Base-by-base conservation (phyloP, 768 basidiomycete species). In the Gautieria morchelliformis region DNA sequence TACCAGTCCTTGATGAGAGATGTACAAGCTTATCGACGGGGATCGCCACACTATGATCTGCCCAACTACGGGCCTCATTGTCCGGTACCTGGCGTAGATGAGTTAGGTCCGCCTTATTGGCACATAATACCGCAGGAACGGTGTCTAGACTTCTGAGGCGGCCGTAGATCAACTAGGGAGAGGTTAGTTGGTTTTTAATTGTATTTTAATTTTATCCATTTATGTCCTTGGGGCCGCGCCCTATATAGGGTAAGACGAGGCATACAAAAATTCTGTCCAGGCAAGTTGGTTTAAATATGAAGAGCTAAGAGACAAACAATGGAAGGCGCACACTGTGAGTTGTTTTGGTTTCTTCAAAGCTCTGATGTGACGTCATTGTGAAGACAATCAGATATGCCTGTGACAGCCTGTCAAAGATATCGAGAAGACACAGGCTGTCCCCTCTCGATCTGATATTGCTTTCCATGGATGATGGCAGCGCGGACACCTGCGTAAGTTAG, bases 331-430 rank as follows among this genome's bases (percentile, higher is more conserved):
- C 53, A 15, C 45, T 12, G 33, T 56, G 48, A 30, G 48, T 56
- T 7, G 37, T 9, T 12, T 47, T 45, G 12, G 55, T 45, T 45
- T 48, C 44, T 35, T 48, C 55, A 35, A 45, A 56, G 4, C 22
- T 27, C 55, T 14, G 9, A 7, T 4, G 24, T 19, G 35, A 39
- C 10, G 45, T 56, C 5, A 56, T 15, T n/a, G 55, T 48, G 46
- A 41, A 56, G 8, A 48, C 42, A 14, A 56, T 56, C 15, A 47
- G 24, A 33, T 11, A 49, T 5, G 27, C 44, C 10, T 56, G 17
- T 14, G n/a, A n/a, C n/a, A n/a, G n/a, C n/a, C n/a, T n/a, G n/a
- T 56, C 55, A 35, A 56, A 6, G 19, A 56, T 56, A 32, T 56
- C 45, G 5, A 56, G 55, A 22, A 56, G 19, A 35, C 55, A 56